phyloP scores from a whole-genome alignment of 768 basidiomycete species.

The Gyrodon lividus region DNA sequence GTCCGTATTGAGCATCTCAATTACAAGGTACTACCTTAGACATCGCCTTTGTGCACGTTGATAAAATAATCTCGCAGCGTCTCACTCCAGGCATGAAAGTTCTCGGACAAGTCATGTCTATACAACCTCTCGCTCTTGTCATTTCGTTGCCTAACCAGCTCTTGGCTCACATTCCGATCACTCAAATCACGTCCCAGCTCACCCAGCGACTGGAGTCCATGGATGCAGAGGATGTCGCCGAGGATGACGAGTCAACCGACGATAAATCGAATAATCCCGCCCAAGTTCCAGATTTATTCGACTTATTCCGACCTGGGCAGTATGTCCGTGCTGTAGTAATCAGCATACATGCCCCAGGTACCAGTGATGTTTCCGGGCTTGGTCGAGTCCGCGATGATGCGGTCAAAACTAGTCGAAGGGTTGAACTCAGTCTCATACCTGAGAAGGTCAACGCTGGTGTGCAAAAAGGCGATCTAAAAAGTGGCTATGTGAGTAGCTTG shows the following conservation, averaged over 20 bases:
- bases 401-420: constrained; percentile 65
- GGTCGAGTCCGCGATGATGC: constrained; percentile 67
- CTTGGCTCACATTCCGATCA: constrained; percentile 91
- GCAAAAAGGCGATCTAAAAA: constrained; percentile 69
- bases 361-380: constrained; percentile 54
- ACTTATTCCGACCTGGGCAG: constrained; percentile 82
- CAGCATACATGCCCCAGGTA: constrained; percentile 64
- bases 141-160: constrained; percentile 96
- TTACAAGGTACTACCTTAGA: constrained; percentile 65
- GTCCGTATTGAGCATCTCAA: constrained; percentile 89
- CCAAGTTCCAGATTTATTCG: constrained; percentile 63
- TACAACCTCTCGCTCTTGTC: constrained; percentile 86
- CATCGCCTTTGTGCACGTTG: not conserved
- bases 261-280: constrained; percentile 36
- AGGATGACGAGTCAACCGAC: constrained; percentile 44
- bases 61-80: constrained; percentile 47
- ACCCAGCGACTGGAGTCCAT: constrained; percentile 68
- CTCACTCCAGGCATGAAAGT: constrained; percentile 82
- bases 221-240: constrained; percentile 50
- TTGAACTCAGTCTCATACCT: constrained; percentile 84
- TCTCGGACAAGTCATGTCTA: constrained; percentile 80
- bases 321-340: constrained; percentile 81
- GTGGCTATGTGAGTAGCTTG: constrained; percentile 64
- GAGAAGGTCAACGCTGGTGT: constrained; percentile 83
- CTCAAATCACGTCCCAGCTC: constrained; percentile 80